phyloP scores from a whole-genome alignment of 306 rosid species.

The Pyrus bretschneideri region DNA sequence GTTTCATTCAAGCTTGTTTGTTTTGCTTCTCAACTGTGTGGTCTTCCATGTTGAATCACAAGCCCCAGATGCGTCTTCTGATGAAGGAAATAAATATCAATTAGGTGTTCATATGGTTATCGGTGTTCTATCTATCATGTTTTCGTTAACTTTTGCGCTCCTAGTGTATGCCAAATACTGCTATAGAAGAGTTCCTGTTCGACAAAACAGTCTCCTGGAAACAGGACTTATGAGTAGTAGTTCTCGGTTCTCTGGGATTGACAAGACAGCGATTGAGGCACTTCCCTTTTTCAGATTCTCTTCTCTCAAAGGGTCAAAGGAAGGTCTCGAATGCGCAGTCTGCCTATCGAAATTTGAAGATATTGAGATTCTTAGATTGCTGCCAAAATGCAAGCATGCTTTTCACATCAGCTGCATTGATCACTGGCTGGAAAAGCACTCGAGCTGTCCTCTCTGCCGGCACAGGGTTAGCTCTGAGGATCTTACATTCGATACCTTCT shows the following conservation, averaged over 20 bases:
- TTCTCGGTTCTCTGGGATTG: constrained; percentile 71
- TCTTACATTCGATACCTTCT: constrained; percentile 35
- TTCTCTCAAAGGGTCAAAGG: constrained; percentile 69
- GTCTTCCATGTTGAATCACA: constrained; percentile 48
- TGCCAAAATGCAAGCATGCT: constrained; percentile 90
- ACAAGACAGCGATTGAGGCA: constrained; percentile 69
- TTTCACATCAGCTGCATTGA: constrained; percentile 88
- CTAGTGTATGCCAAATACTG: constrained; percentile 66
- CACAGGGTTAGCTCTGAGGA: constrained; percentile 62
- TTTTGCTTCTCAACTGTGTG: constrained; percentile 30
- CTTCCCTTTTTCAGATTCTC: constrained; percentile 91
- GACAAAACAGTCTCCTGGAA: constrained; percentile 8
- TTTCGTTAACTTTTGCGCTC: constrained; percentile 50
- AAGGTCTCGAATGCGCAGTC: constrained; percentile 88
- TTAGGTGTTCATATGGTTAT: constrained; percentile 63
- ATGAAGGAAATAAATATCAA: constrained; percentile 28
- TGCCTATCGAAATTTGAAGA: constrained; percentile 88
- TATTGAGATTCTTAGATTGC: constrained; percentile 58
- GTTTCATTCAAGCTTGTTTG: constrained; percentile 20
- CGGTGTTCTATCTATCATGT: constrained; percentile 49
- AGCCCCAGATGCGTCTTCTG: not conserved
- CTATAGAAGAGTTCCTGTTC: constrained; percentile 18
- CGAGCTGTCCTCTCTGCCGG: constrained; percentile 94
- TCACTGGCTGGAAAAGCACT: constrained; percentile 84
- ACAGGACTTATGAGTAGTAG: constrained; percentile 35